A percentile compares a stretch with the other conserved stretches of the same genome.
Evolutionary conservation across 2,329 filamentous ascomycete species (phyloP).

Genomic region (Cordyceps tenuipes): DNA sequence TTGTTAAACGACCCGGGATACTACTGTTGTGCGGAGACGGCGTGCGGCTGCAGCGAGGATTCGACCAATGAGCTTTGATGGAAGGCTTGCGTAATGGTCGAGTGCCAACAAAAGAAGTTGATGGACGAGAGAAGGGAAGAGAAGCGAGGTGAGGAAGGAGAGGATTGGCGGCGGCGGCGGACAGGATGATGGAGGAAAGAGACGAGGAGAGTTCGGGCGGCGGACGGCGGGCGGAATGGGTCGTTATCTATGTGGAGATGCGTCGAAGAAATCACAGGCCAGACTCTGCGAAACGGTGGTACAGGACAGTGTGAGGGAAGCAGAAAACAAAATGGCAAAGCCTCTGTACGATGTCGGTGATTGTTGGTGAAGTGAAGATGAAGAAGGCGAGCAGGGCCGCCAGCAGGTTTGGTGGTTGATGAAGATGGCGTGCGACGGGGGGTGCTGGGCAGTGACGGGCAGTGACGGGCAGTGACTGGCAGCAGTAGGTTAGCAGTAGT

Average conservation of each 20-base stretch:
- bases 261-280: background rate
- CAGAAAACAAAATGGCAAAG: background rate
- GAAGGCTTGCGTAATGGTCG: background rate
- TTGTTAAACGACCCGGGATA: background rate
- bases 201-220: background rate
- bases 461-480: too few species aligned
- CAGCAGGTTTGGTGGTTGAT: background rate
- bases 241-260: conserved; percentile 2
- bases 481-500: background rate
- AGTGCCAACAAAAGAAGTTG: background rate
- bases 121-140: background rate
- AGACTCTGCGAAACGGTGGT: background rate
- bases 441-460: background rate
- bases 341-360: background rate
- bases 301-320: background rate
- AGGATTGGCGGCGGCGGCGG: background rate
- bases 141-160: background rate
- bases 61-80: background rate
- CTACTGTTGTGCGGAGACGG: background rate
- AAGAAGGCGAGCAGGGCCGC: background rate
- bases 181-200: background rate
- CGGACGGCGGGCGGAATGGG: background rate
- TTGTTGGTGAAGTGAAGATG: conserved; percentile 5
- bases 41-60: background rate
- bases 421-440: conserved; percentile 10